Conservation (phyloP, 139 green algal genomes). For the Coelastrella sp. region DNA sequence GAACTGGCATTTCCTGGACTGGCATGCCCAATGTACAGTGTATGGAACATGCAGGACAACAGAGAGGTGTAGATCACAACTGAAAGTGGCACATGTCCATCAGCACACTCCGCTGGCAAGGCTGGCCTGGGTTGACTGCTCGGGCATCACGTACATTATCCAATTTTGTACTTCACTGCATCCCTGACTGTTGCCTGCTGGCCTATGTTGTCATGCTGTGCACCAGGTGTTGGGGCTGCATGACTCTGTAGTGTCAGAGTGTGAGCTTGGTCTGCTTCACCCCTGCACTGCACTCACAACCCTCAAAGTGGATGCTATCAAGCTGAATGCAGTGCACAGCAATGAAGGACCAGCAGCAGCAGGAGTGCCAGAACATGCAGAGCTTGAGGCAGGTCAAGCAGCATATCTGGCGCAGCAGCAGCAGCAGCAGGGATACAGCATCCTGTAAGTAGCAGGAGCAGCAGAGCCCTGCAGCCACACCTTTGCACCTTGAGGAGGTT, state of each 20-base stretch:
- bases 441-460: not conserved
- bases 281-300: not conserved
- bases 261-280: not conserved
- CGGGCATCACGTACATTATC: too few relatives aligned
- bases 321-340: not conserved
- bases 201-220: not conserved
- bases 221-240: constrained; percentile 29
- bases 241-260: constrained; percentile 33
- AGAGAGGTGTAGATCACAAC: too few relatives aligned
- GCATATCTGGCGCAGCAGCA: not conserved
- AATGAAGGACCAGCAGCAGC: constrained; percentile 1
- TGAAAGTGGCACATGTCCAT: too few relatives aligned
- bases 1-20: too few relatives aligned
- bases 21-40: too few relatives aligned
- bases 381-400: not conserved
- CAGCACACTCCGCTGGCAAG: too few relatives aligned
- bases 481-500: not conserved
- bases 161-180: too few relatives aligned
- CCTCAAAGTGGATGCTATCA: not conserved
- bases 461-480: not conserved
- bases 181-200: not conserved
- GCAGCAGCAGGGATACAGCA: not conserved
- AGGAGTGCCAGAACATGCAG: not conserved
- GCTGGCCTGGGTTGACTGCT: too few relatives aligned
- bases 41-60: too few relatives aligned